A percentile compares a stretch with the other conserved stretches of the same genome.
Conservation (phyloP, 2,329 filamentous ascomycete species). For the Colletotrichum noveboracense region DNA sequence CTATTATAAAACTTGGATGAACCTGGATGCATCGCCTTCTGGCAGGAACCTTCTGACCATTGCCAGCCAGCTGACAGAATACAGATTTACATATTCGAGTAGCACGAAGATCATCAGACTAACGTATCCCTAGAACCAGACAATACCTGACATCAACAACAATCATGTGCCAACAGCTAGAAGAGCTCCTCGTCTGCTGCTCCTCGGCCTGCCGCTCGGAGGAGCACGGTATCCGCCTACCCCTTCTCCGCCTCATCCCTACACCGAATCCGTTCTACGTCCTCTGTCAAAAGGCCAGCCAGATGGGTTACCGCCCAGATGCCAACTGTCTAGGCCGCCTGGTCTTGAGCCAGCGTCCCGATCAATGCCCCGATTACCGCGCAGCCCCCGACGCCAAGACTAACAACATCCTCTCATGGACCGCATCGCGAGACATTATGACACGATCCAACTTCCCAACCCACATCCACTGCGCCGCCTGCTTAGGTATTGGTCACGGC, state of each 20-base stretch:
- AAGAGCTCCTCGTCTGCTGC: background rate
- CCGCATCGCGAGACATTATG: background rate
- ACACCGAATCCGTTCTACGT: background rate
- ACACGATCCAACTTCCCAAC: background rate
- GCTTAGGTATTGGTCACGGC: background rate
- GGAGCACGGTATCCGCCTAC: background rate
- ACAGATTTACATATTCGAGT: background rate
- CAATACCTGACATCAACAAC: background rate
- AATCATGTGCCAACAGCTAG: background rate
- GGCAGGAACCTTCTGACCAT: background rate
- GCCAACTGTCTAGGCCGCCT: background rate
- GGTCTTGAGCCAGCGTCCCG: background rate
- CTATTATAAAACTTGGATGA: background rate
- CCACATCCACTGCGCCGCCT: background rate
- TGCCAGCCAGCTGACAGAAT: background rate
- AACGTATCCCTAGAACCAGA: background rate
- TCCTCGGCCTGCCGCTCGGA: background rate
- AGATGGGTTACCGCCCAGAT: background rate
- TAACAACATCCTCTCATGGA: background rate
- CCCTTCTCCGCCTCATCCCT: background rate
- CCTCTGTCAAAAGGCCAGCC: background rate
- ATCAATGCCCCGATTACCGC: background rate
- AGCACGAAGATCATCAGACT: background rate
- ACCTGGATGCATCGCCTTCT: background rate
- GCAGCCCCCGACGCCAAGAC: background rate